A percentile compares a stretch with the other conserved stretches of the same genome.
These are phyloP conservation scores for Fraxinus excelsior DNA, from an alignment of 257 asterid genomes.

Conservation along the genomic window DNA sequence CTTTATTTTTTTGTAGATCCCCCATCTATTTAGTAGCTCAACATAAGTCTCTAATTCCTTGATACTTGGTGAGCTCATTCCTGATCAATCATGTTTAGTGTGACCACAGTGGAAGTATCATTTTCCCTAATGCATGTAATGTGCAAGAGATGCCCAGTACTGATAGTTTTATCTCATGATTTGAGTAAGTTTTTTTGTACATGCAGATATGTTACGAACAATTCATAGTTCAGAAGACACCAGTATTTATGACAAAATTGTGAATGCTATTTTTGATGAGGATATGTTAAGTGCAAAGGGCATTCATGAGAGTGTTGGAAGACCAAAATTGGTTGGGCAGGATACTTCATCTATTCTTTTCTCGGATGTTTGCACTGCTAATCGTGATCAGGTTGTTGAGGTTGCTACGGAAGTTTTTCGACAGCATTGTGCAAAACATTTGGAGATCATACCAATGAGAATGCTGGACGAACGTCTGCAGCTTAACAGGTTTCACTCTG, in stretches of 20 bases:
- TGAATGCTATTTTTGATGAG: conserved; percentile 77
- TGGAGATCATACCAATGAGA: conserved; percentile 80
- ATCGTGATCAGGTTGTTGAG: conserved; percentile 66
- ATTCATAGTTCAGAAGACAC: conserved; percentile 86
- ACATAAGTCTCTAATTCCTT: not conserved
- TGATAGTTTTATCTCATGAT: conserved; percentile 25
- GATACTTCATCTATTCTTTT: conserved; percentile 59
- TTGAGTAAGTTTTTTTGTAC: conserved; percentile 25
- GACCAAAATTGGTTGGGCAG: conserved; percentile 49
- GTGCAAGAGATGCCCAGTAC: conserved; percentile 11
- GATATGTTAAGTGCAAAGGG: conserved; percentile 50
- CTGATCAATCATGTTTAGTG: not conserved
- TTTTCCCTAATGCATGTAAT: not conserved
- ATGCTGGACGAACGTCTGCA: conserved; percentile 59
- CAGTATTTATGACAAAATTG: conserved; percentile 68
- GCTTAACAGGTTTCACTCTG: conserved; percentile 53
- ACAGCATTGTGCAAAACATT: conserved; percentile 87
- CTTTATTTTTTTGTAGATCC: not conserved
- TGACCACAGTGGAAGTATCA: not conserved
- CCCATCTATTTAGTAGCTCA: not conserved
- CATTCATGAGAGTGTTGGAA: conserved; percentile 57
- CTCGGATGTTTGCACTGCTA: conserved; percentile 61
- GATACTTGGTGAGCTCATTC: not conserved
- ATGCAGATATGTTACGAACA: conserved; percentile 74
- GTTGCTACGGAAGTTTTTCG: conserved; percentile 63